phyloP scores from a whole-genome alignment of 1,139 yeast genomes.

The Petasospora fabianii region DNA sequence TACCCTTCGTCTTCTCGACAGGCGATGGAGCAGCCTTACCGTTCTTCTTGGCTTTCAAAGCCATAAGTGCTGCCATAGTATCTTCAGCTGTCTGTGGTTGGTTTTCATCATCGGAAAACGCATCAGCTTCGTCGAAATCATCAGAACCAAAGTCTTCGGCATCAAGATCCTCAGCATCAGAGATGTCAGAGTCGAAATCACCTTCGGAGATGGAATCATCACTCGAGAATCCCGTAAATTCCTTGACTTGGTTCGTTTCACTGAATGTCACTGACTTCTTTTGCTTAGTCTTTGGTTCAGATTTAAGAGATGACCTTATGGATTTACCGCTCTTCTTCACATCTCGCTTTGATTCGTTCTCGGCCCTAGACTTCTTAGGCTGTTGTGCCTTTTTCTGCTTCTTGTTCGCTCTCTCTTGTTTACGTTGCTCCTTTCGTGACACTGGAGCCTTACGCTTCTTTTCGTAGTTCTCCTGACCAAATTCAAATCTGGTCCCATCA shows the following conservation, averaged over 20 bases:
- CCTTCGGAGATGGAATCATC: constrained; percentile 13
- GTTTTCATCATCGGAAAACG: constrained; percentile 17
- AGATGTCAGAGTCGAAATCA: constrained; percentile 14
- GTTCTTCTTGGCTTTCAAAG: constrained; percentile 26
- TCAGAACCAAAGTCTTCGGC: constrained; percentile 9
- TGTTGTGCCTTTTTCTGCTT: constrained; percentile 36
- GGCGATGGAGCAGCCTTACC: constrained; percentile 24
- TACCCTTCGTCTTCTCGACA: constrained; percentile 37
- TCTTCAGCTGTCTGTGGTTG: constrained; percentile 30
- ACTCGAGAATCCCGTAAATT: constrained; percentile 6
- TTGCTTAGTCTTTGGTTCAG: neutral
- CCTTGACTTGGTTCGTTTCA: constrained; percentile 18
- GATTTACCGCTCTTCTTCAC: no score
- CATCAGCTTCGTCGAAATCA: constrained; percentile 1
- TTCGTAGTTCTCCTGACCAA: constrained; percentile 15
- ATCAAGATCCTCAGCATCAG: constrained; percentile 1
- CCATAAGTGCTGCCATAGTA: constrained; percentile 43
- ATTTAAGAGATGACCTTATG: no score
- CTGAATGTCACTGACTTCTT: constrained; percentile 1
- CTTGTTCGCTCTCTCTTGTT: constrained; percentile 49
- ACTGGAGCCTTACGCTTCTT: constrained; percentile 35
- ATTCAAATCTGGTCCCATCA: constrained; percentile 34
- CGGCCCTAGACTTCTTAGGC: neutral
- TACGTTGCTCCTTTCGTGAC: constrained; percentile 54
- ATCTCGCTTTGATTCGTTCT: neutral